Evolutionary conservation across 2,329 filamentous ascomycete genomes (phyloP).

Genomic region (Anthostomella pinea): DNA sequence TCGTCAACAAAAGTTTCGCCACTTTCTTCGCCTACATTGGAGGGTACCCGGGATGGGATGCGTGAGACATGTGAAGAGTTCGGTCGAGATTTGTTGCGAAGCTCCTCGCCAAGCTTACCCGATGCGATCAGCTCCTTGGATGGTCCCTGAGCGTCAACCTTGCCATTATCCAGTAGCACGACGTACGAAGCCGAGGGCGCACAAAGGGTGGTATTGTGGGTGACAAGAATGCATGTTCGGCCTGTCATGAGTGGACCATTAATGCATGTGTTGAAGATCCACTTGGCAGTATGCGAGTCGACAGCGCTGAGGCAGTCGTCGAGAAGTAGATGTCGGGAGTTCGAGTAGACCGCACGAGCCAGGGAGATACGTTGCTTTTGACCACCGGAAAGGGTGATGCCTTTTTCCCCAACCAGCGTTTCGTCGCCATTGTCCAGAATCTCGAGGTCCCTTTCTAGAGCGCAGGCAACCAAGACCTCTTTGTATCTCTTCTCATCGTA

Average conservation of each 20-base stretch:
- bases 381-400: slow-evolving; percentile 91
- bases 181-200: slow-evolving; percentile 77
- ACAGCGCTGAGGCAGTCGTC: slow-evolving; percentile 97
- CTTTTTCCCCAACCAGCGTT: slow-evolving; percentile 94
- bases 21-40: slow-evolving; percentile 65
- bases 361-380: slow-evolving; percentile 97
- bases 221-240: slow-evolving; percentile 91
- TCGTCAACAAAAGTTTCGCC: slow-evolving; percentile 55
- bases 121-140: slow-evolving; percentile 76
- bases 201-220: slow-evolving; percentile 89
- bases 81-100: slow-evolving; percentile 66
- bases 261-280: slow-evolving; percentile 94
- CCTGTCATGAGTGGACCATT: slow-evolving; percentile 83
- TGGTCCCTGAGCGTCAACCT: slow-evolving; percentile 71
- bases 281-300: slow-evolving; percentile 95
- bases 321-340: slow-evolving; percentile 83
- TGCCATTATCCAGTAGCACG: slow-evolving; percentile 84
- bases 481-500: slow-evolving; percentile 81
- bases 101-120: slow-evolving; percentile 85
- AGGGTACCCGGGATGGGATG: slow-evolving; percentile 74
- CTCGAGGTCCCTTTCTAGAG: slow-evolving; percentile 83
- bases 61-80: slow-evolving; percentile 68
- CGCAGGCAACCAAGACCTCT: slow-evolving; percentile 86
- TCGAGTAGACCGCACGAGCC: slow-evolving; percentile 95
- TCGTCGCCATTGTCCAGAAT: slow-evolving; percentile 91